Percentiles rank a stretch among this genome's conserved stretches.
These are phyloP conservation scores for Thermothielavioides terrestris DNA, from an alignment of 495 filamentous ascomycete genomes.

Conservation along the genomic window DNA sequence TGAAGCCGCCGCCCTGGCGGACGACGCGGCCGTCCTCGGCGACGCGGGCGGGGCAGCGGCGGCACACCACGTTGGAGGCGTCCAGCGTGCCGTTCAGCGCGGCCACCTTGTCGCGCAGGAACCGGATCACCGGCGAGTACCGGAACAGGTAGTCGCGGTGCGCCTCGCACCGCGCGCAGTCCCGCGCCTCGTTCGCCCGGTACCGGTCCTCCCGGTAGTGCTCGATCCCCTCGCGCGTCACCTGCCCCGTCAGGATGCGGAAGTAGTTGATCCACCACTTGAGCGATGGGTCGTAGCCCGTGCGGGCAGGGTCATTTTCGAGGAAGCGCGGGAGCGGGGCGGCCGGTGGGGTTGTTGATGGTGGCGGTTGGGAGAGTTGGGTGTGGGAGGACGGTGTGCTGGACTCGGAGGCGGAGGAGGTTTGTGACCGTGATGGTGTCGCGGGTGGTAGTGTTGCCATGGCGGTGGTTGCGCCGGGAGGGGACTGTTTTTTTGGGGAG, in stretches of 20 bases:
- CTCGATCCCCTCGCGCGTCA: slow-evolving; percentile 58
- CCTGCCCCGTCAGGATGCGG: slow-evolving; percentile 59
- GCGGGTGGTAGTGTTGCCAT: slow-evolving; percentile 1
- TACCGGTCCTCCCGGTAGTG: slow-evolving; percentile 65
- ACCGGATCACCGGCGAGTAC: slow-evolving; percentile 78
- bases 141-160: slow-evolving; percentile 70
- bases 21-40: slow-evolving; percentile 36
- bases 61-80: slow-evolving; percentile 67
- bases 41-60: slow-evolving; percentile 54
- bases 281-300: slow-evolving; percentile 53
- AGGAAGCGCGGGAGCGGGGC: slow-evolving; percentile 22
- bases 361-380: slow-evolving; percentile 2
- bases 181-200: slow-evolving; percentile 53
- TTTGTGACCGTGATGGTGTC: slow-evolving; percentile 1
- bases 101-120: slow-evolving; percentile 66
- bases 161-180: slow-evolving; percentile 70
- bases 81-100: slow-evolving; percentile 70
- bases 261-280: slow-evolving; percentile 74
- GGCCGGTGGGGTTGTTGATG: background rate
- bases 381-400: slow-evolving; percentile 3
- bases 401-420: background rate
- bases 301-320: slow-evolving; percentile 42
- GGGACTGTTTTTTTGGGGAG: too few species aligned
- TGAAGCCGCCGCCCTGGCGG: slow-evolving; percentile 65
- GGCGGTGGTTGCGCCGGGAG: background rate